phyloP scores from a whole-genome alignment of 345 rosid species.

The Trapa bicornis region DNA sequence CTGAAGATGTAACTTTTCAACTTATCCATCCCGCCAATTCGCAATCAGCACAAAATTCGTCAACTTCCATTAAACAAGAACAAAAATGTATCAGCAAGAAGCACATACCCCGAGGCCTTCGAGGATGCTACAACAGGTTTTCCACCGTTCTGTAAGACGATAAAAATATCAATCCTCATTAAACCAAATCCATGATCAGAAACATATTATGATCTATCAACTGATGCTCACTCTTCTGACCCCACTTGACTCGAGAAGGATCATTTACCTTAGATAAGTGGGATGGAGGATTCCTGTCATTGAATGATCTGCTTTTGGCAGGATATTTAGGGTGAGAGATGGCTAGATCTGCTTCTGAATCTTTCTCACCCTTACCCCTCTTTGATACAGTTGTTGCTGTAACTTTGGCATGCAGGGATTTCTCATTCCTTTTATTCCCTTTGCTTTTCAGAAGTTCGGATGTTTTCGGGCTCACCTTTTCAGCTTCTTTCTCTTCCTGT shows the following conservation, averaged over 20 bases:
- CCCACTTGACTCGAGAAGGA: not conserved
- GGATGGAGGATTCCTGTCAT: conserved; percentile 32
- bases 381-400: conserved; percentile 27
- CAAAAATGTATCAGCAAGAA: conserved; percentile 8
- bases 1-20: not conserved
- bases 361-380: conserved; percentile 35
- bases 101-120: conserved; percentile 45
- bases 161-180: not conserved
- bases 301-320: conserved; percentile 37
- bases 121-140: conserved; percentile 33
- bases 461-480: conserved; percentile 20
- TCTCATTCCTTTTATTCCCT: conserved; percentile 34
- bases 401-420: conserved; percentile 29
- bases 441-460: conserved; percentile 28
- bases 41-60: not conserved
- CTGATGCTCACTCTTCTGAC: not conserved
- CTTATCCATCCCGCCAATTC: not conserved
- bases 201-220: not conserved
- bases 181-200: not conserved
- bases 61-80: not conserved
- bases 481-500: conserved; percentile 39
- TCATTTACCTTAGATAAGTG: conserved; percentile 24
- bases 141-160: conserved; percentile 36
- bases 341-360: conserved; percentile 34
- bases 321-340: conserved; percentile 31